Conservation (phyloP, 2,329 filamentous ascomycete species). For the Coniochaeta sp. region DNA sequence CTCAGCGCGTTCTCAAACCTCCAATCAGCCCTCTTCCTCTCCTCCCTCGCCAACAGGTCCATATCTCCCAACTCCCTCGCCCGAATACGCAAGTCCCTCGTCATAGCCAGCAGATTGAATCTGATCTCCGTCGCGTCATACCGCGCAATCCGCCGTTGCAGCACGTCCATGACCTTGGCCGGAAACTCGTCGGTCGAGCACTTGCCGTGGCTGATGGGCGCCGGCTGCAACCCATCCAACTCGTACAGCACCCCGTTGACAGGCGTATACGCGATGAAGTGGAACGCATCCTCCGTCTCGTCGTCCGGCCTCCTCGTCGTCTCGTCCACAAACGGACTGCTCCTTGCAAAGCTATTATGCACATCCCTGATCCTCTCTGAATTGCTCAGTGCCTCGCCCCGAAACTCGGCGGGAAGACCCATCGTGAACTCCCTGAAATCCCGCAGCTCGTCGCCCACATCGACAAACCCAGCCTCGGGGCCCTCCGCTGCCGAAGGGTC, state of each 20-base stretch:
- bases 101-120: conserved; percentile 93
- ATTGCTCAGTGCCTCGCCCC: conserved; percentile 54
- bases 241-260: conserved; percentile 81
- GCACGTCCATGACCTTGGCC: conserved; percentile 72
- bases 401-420: conserved; percentile 67
- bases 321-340: conserved; percentile 89
- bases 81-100: conserved; percentile 68
- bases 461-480: conserved; percentile 37
- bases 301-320: conserved; percentile 62
- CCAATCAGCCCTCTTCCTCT: conserved; percentile 80
- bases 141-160: conserved; percentile 73
- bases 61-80: conserved; percentile 77
- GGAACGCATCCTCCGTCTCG: conserved; percentile 86
- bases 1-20: conserved; percentile 90
- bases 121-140: conserved; percentile 85
- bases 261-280: conserved; percentile 92
- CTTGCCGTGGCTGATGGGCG: conserved; percentile 79
- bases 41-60: conserved; percentile 71
- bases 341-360: conserved; percentile 85
- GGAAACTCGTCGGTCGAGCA: conserved; percentile 69
- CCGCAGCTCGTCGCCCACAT: conserved; percentile 62
- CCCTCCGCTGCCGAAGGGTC: conserved; percentile 24
- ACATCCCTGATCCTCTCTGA: conserved; percentile 64
- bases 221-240: conserved; percentile 87
- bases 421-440: conserved; percentile 87